Evolutionary conservation across 2,329 filamentous ascomycete genomes (phyloP), one percentile per base, ranked within the genome.

Genomic region (Periconia sp.): DNA sequence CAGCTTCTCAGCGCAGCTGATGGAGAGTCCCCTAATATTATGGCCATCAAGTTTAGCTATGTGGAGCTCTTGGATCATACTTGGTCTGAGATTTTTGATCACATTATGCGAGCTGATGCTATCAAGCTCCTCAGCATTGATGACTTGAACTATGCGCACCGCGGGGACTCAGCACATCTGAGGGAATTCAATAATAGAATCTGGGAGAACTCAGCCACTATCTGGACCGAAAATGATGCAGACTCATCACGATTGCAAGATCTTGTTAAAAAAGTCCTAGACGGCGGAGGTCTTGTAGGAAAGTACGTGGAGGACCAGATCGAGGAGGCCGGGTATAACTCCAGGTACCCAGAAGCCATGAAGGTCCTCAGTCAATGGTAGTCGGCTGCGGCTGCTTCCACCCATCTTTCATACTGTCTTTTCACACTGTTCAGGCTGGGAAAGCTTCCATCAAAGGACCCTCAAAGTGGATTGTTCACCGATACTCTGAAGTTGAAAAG

Each of bases 61-160:
- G 45, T 43, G 23, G 6, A 47, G 15, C 40, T 52, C 6, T n/a
- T 42, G 23, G 45, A 52, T n/a, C 33, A 44, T 15, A 52, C 40
- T 8, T 52, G 50, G 50, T 20, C 40, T 9, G 10, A 20, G 31
- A 31, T 52, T n/a, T 43, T 52, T 15, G 41, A 35, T 13, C 45
- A 40, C 19, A n/a, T 48, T 7, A n/a, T 43, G 5, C 18, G 10
- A 10, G 33, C 44, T n/a, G 13, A 20, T 19, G 35, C 50, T 6
- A 40, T 52, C 5, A 13, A 46, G 1, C 11, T 42, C 17, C n/a
- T 52, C 2, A 11, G 30, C 14, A 27, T 52, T 17, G 18, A 30
- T 23, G 37, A 52, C 10, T 27, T 52, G 2, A 27, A 31, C 13
- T 52, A 52, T 27, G 33, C n/a, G n/a, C 45, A 7, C 19, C 15